Evolutionary conservation across 2,329 filamentous ascomycete genomes (phyloP).

Genomic region (Talaromyces albobiverticillius): DNA sequence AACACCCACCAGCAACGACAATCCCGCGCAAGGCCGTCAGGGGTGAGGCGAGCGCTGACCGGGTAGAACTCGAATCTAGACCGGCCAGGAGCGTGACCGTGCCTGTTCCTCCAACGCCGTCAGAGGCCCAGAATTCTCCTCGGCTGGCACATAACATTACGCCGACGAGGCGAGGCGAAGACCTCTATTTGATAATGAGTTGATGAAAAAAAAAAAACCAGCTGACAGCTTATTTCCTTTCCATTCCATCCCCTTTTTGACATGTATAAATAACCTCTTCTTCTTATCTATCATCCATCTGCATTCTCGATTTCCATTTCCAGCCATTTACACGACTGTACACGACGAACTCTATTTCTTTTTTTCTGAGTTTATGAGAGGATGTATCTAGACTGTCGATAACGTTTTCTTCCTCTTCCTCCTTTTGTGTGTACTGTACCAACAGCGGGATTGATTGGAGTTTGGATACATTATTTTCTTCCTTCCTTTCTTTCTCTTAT

Average conservation of each 20-base stretch:
- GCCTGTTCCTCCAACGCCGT: no score
- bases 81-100: no score
- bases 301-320: background rate
- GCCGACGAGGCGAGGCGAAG: constrained; percentile 13
- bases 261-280: constrained; percentile 8
- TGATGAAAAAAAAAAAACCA: constrained; percentile 13
- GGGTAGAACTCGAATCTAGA: no score
- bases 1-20: background rate
- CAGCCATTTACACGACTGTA: background rate
- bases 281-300: background rate
- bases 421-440: background rate
- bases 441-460: background rate
- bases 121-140: no score
- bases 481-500: background rate
- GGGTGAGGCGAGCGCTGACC: background rate
- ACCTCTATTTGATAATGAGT: constrained; percentile 17
- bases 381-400: background rate
- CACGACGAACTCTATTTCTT: background rate
- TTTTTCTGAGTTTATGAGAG: no score
- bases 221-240: no score
- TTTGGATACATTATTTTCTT: background rate
- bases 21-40: background rate
- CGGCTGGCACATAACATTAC: constrained; percentile 15
- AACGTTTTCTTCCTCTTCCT: background rate
- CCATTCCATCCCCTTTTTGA: background rate